Percentiles rank a stretch among this genome's conserved stretches.
Conservation (phyloP, 202 grass and related monocot genomes). For the Zizania palustris region DNA sequence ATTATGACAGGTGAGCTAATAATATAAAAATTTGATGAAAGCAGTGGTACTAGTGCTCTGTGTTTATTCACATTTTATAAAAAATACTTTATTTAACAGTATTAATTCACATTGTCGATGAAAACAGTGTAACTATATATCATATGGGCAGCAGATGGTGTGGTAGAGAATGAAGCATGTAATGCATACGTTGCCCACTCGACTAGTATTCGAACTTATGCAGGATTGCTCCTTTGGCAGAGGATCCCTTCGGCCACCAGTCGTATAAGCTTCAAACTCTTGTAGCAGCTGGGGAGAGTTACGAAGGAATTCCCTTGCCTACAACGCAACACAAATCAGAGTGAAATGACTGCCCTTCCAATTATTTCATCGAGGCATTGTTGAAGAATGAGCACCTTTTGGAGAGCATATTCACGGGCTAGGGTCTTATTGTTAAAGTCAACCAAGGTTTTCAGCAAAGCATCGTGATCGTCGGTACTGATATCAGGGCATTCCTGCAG, state of each 20-base stretch:
- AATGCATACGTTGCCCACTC: constrained; percentile 21
- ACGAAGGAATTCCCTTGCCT: constrained; percentile 14
- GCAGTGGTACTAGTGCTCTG: not conserved
- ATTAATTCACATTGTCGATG: not conserved
- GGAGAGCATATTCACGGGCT: not conserved
- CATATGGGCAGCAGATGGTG: not conserved
- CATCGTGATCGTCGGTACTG: not conserved
- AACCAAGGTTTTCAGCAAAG: not conserved
- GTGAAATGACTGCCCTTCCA: not conserved
- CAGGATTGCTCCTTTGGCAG: constrained; percentile 12
- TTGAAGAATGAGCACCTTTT: constrained; percentile 27
- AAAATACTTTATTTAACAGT: not conserved
- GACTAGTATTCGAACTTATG: constrained; percentile 17
- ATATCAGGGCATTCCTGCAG: constrained; percentile 29
- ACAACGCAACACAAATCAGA: not conserved
- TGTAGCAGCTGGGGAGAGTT: constrained; percentile 16
- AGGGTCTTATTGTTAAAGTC: not conserved
- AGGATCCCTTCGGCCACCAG: not conserved
- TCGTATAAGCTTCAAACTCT: constrained; percentile 32
- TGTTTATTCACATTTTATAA: not conserved
- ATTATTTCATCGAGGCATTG: not conserved
- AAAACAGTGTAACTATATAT: not conserved
- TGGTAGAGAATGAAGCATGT: not conserved
- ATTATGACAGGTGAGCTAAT: constrained; percentile 19
- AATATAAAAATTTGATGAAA: not conserved